A percentile compares a stretch with the other conserved stretches of the same genome.
Evolutionary conservation across 139 green algal species (phyloP).

Genomic region (Chlamydomonas schloesseri): DNA sequence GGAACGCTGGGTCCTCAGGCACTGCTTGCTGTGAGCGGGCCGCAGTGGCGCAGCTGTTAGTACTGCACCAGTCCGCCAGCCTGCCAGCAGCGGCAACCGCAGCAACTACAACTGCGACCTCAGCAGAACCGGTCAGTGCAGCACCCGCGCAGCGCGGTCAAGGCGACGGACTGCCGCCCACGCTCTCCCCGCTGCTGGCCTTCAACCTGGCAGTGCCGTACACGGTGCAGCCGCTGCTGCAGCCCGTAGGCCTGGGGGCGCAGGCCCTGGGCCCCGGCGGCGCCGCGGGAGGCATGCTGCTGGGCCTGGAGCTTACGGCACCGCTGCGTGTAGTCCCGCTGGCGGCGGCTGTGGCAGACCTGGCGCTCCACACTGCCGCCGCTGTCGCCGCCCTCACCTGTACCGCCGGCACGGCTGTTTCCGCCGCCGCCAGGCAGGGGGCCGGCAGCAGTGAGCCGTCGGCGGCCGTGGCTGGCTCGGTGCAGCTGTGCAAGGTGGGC

Average conservation of each 20-base stretch:
- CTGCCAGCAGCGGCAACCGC: too few relatives aligned
- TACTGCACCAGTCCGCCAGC: background rate
- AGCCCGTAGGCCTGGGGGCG: background rate
- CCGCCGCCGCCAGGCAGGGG: too few relatives aligned
- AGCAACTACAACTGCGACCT: background rate
- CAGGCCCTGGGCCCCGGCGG: too few relatives aligned
- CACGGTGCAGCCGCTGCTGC: constrained; percentile 17
- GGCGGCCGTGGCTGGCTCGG: background rate
- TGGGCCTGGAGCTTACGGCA: background rate
- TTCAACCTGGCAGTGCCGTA: constrained; percentile 42
- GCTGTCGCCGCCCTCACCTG: background rate
- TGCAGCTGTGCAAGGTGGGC: constrained; percentile 36
- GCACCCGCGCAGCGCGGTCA: too few relatives aligned
- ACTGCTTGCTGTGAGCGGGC: background rate
- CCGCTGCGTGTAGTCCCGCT: background rate
- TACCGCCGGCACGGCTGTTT: too few relatives aligned
- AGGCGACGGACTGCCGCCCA: background rate
- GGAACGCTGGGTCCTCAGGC: too few relatives aligned
- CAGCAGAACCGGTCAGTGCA: background rate
- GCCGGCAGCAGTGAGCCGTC: too few relatives aligned
- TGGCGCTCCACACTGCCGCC: background rate
- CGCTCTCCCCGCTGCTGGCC: constrained; percentile 9
- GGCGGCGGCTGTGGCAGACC: background rate
- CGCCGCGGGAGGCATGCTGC: background rate
- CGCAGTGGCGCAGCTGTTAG: constrained; percentile 3